phyloP scores from a whole-genome alignment of 768 basidiomycete species.

The Suillus subaureus region DNA sequence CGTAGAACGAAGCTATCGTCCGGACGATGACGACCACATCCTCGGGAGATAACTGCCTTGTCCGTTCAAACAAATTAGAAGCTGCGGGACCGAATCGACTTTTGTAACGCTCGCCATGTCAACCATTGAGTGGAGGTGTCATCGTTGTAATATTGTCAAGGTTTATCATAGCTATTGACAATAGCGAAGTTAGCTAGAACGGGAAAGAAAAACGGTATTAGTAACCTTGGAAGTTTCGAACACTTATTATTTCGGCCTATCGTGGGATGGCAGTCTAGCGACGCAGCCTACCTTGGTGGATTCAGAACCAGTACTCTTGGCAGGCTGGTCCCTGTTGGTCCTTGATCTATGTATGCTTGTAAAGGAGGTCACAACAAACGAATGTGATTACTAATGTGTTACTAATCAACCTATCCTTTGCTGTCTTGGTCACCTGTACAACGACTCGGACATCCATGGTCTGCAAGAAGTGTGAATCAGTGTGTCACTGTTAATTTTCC shows the following conservation, averaged over 20 bases:
- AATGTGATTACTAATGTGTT: neutral
- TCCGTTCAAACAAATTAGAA: constrained; percentile 30
- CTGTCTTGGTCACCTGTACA: constrained; percentile 2
- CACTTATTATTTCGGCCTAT: constrained; percentile 8
- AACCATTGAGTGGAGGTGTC: constrained; percentile 29
- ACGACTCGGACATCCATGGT: constrained; percentile 55
- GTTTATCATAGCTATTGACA: constrained; percentile 28
- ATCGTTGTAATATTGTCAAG: constrained; percentile 20
- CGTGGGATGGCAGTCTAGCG: neutral
- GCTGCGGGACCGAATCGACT: constrained; percentile 30
- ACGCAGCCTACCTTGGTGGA: neutral
- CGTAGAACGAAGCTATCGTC: constrained; percentile 24
- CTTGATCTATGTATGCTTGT: neutral
- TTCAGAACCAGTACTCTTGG: constrained; percentile 4
- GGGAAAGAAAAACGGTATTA: constrained; percentile 16
- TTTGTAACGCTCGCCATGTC: constrained; percentile 38
- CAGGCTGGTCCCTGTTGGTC: neutral
- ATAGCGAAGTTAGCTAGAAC: constrained; percentile 28
- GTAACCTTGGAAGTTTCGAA: constrained; percentile 4
- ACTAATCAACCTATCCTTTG: neutral
- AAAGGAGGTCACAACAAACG: neutral
- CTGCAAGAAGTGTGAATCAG: constrained; percentile 85
- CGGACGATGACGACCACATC: constrained; percentile 21
- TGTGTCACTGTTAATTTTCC: constrained; percentile 33
- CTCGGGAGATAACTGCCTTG: constrained; percentile 26